Base-by-base conservation (phyloP, 2,329 filamentous ascomycete genomes). In the Talaromyces sp. region DNA sequence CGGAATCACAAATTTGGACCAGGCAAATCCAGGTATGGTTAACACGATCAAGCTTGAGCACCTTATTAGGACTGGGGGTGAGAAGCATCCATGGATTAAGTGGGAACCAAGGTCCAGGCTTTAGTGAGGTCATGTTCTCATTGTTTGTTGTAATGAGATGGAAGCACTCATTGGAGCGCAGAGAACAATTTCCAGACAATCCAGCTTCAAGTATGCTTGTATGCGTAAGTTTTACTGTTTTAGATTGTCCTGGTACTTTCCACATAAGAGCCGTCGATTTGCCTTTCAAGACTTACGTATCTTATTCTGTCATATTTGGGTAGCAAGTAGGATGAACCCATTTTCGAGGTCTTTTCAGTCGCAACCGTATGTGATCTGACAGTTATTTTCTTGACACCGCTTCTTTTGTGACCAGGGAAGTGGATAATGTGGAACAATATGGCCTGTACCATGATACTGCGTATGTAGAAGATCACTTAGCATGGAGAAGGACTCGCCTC, bases 1-100 rank as follows among this genome's bases (percentile, higher is more conserved):
- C 8, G 72, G 73, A 4, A 72, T 66, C 2, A 73, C 64, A 1
- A 69, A 44, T 16, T 60, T 73, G 2, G 58, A 64, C 2, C 70
- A 73, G 23, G 35, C 74, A 3, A 64, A 65, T 12, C 68, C 70
- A 2, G 69, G 70, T 42, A 69, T 75, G 69, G 58, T 75, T 2
- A 75, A 75, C 62, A 63, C 70, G 1, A 65, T 64, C 60, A 70
- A 71, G 16, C 55, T 75, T 31, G 71, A 75, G 35, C 70, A 56
- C 23, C 37, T 61, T 9, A 61, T 61, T 16, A 54, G 60, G 25
- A 61, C 50, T 9, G 60, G 60, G 11, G 60, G 60, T 7, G 60
- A 61, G n/a, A 61, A 14, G 28, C 60, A 61, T 61, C 60, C 60
- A 11, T 61, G 60, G 60, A 61, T 56, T 18, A 46, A 48, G n/a